Evolutionary conservation across 805 yeast species (phyloP), one percentile per base, ranked within the genome.

Genomic region (Starmerella bombicola): DNA sequence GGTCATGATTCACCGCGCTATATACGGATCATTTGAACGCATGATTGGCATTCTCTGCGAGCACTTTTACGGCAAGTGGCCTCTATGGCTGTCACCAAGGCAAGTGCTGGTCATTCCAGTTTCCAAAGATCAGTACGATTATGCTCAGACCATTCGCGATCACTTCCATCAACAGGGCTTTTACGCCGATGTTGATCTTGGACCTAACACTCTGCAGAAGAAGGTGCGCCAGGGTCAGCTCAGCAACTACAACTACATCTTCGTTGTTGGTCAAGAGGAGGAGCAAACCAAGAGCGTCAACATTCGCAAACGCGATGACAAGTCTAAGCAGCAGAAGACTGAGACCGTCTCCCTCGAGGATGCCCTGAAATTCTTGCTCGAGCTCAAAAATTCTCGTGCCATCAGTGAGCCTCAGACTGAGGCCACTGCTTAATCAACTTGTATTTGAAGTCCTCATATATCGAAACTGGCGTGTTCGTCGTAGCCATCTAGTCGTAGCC

Each of bases 51-150:
- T 91, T 55, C 76, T 91, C 64, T 86, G 94, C 45, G 99, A 91
- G 67, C 98, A 91, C 69, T 91, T 71, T 67, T 95, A 86, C 60
- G 99, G 99, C 58, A 91, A 85, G 63, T 91, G 99, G 99, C 99
- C 99, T 58, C 83, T 91, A 73, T 91, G 98, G 98, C 72, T 91
- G 60, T 86, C 97, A n/a, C 99, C 99, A 58, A 80, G 98, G 69
- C 99, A 91, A 68, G 74, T 88, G 43, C 70, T 88, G 55, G 93
- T 91, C 56, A 91, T 91, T 23, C 98, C 98, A 54, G 96, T 91
- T 55, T 96, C 95, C 58, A 93, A 81, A 50, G 84, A 82, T 64
- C 88, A 79, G 70, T 76, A 70, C 57, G 94, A 78, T 50, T 91
- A 91, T 59, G 99, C 97, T 32, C 77, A 79, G 62, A 68, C 74